A percentile compares a stretch with the other conserved stretches of the same genome.
Evolutionary conservation across 2,329 filamentous ascomycete species (phyloP).

Genomic region (Cladosporium sphaerospermum): DNA sequence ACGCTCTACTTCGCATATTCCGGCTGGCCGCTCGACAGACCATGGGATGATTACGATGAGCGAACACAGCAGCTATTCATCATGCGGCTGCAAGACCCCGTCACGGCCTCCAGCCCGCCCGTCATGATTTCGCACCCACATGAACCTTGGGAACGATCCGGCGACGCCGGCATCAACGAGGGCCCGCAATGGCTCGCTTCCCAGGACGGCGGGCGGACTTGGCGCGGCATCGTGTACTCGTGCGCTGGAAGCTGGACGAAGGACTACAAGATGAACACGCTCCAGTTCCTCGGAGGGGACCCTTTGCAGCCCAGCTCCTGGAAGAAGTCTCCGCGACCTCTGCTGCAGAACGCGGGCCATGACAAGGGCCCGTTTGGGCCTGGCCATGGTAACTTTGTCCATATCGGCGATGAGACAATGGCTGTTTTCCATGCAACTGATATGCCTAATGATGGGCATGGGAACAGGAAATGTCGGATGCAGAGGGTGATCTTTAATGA

Average conservation of each 20-base stretch:
- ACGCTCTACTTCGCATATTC: conserved; percentile 41
- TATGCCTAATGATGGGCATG: conserved; percentile 37
- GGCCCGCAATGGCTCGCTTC: conserved; percentile 26
- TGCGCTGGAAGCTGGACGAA: conserved; percentile 43
- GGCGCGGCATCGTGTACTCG: conserved; percentile 42
- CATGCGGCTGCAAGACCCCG: conserved; percentile 33
- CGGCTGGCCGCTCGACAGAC: conserved; percentile 35
- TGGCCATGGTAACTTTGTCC: conserved; percentile 41
- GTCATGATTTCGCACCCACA: conserved; percentile 35
- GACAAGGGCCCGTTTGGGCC: conserved; percentile 37
- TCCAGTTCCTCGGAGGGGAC: conserved; percentile 36
- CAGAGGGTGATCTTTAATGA: conserved; percentile 35
- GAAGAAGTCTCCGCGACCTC: conserved; percentile 34
- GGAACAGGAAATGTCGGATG: conserved; percentile 39
- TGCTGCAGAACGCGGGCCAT: conserved; percentile 34
- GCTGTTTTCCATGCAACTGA: conserved; percentile 44
- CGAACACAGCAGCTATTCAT: conserved; percentile 41
- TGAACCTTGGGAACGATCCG: conserved; percentile 36
- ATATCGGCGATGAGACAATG: conserved; percentile 36
- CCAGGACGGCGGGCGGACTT: conserved; percentile 16
- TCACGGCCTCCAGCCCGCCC: conserved; percentile 28
- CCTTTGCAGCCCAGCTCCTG: conserved; percentile 34
- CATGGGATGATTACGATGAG: conserved; percentile 25
- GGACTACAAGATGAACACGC: conserved; percentile 44
- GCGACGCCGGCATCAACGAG: conserved; percentile 40